Conservation (phyloP, 163 green algal genomes). For the Scenedesmus sp. region DNA sequence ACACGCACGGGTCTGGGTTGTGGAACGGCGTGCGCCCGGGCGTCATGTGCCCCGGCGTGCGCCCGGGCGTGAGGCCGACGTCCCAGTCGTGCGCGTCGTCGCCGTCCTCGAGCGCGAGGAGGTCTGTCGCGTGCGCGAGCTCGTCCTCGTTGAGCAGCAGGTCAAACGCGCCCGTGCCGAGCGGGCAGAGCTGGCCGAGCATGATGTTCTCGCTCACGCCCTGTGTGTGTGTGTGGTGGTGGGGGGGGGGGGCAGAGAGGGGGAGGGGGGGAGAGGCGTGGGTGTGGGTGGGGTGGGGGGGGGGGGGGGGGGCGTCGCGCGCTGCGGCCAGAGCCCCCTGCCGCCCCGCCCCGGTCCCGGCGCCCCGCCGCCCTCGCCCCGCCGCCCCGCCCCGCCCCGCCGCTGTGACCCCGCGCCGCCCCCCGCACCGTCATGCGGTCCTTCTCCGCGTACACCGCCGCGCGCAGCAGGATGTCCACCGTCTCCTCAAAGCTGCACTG, state of each 20-base stretch:
- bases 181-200: conserved; percentile 91
- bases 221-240: too few species aligned
- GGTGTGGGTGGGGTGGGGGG: too few species aligned
- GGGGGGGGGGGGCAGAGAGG: too few species aligned
- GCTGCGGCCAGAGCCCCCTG: too few species aligned
- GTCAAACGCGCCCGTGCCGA: conserved; percentile 95
- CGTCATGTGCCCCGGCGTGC: conserved; percentile 71
- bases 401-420: too few species aligned
- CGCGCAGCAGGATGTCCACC: conserved; percentile 97
- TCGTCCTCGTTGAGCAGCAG: conserved; percentile 93
- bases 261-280: too few species aligned
- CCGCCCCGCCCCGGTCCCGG: too few species aligned
- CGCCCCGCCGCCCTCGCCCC: too few species aligned
- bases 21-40: conserved; percentile 73
- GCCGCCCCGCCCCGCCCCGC: too few species aligned
- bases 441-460: conserved; percentile 87
- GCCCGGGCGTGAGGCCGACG: conserved; percentile 63
- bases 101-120: conserved; percentile 54
- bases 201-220: conserved; percentile 99
- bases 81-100: conserved; percentile 45
- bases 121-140: conserved; percentile 87
- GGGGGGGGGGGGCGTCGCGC: too few species aligned
- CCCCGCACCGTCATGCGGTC: conserved; percentile 78
- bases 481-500: conserved; percentile 99
- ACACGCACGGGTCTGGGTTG: conserved; percentile 46